Evolutionary conservation across 139 green algal genomes (phyloP), one percentile per base, ranked within the genome.

Genomic region (Parachlorella kessleri): DNA sequence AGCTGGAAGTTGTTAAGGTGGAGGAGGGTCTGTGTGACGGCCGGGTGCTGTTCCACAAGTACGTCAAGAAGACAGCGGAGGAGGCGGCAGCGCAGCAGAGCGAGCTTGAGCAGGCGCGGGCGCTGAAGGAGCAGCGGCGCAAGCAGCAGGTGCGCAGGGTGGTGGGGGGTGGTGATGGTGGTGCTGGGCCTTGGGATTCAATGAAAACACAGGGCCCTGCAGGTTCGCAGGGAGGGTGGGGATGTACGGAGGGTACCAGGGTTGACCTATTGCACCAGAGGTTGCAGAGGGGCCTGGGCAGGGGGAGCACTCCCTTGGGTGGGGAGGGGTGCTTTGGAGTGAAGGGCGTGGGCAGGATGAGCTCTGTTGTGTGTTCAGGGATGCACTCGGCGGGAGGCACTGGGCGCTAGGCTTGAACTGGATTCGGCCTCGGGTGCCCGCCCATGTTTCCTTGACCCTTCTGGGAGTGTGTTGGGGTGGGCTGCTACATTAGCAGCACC

Each of bases 1-100:
- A 97, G 81, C 81, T 98, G 42, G 90, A 97, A 81, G 54, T 99
- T 23, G 76, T 98, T 41, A 99, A 99, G 88, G 88, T 97, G 48
- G 93, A 99, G 85, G 96, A 98, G 88, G 96, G 96, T 2, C 80
- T 99, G 79, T 97, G 92, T 78, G 88, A 87, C 0, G 96, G 96
- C 4, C 79, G 81, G 1, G 95, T 99, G 53, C 84, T 99, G 78
- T 98, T 90, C 88, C 96, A 99, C 88, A 79, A 77, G 54, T 92
- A 90, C 79, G 85, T 96, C 53, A 77, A 85, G 35, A 91, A 92
- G 82, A 92, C 72, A 3, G 65, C 72, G 18, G 85, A 87, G 28
- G 90, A 93, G 54, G 83, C 85, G 65, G 84, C 82, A 28, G 84
- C 80, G 75, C 81, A 93, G 76, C 55, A 89, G 40, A 67, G 9